Base-by-base conservation (phyloP, 805 yeast species). In the Saccharomycopsis schoenii region DNA sequence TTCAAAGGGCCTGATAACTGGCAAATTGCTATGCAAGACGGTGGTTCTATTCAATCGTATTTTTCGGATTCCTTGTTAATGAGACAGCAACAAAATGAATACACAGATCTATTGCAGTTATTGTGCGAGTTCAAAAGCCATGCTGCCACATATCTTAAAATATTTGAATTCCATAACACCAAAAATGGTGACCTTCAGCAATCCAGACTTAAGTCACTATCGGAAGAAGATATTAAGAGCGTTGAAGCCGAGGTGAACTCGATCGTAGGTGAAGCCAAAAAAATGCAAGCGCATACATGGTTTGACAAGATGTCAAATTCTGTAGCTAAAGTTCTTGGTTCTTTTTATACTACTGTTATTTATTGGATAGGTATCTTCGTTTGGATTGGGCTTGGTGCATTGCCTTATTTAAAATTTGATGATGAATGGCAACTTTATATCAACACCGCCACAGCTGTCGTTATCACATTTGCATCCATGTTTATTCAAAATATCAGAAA, bases 11-110 rank as follows among this genome's bases (percentile, higher is more conserved):
- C 76, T 4, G 67, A 67, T 57, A 67, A 66, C 55, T 75, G 78
- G 78, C 77, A 75, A 65, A 74, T 75, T 43, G 72, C 72, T 2
- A 74, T 75, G 75, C 76, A 75, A 63, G 77, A 75, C 66, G 76
- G 76, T 19, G 75, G 73, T 60, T 73, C 77, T 0, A 71, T 75
- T 57, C 77, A 74, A 64, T 65, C 73, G 58, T 75, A 75, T 62
- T 61, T 73, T 34, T 75, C 77, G 74, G 77, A 75, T 62, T 74
- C 77, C 1, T 63, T 75, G n/a, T 62, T 75, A 58, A 74, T 72
- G 74, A 69, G 78, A 66, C 77, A 75, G 59, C 77, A 75, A 59
- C 57, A 67, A 42, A 70, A 68, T 64, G 73, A 63, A 64, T 65
- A 60, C 62, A 70, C 60, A 60, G 71, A 21, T 66, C 69, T 67